Conservation (phyloP, 768 basidiomycete genomes). For the Asterophora lycoperdoides region DNA sequence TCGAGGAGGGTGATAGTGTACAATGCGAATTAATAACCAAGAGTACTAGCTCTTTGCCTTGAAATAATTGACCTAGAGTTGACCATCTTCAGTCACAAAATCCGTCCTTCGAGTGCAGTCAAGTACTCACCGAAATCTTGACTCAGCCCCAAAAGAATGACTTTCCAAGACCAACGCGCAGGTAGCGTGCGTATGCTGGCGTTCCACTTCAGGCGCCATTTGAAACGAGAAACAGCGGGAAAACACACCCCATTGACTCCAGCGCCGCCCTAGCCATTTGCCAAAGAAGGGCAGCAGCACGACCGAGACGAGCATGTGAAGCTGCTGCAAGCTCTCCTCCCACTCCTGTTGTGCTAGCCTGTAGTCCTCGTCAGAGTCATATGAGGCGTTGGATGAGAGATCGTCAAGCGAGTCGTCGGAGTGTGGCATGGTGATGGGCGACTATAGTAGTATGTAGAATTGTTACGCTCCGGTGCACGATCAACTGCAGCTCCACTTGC, state of each 20-base stretch:
- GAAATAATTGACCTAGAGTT: neutral
- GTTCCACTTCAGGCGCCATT: conserved; percentile 6
- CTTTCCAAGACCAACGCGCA: conserved; percentile 56
- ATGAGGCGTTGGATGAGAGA: conserved; percentile 46
- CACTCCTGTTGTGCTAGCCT: conserved; percentile 83
- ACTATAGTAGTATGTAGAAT: no score
- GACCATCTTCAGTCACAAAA: neutral
- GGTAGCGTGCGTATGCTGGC: conserved; percentile 68
- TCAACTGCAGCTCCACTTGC: conserved; percentile 13
- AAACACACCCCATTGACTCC: conserved; percentile 77
- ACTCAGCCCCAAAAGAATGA: conserved; percentile 56
- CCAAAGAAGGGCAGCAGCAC: conserved; percentile 84
- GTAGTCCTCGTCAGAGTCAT: conserved; percentile 68
- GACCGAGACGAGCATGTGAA: conserved; percentile 74
- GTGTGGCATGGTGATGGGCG: conserved; percentile 46
- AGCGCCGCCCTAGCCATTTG: conserved; percentile 82
- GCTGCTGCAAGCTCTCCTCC: conserved; percentile 85
- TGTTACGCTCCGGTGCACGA: neutral
- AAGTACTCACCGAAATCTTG: neutral
- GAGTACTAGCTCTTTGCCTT: neutral
- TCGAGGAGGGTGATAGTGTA: conserved; percentile 14
- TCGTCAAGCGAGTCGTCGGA: conserved; percentile 64
- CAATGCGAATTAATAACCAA: neutral
- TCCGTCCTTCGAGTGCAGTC: neutral
- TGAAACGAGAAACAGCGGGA: conserved; percentile 13